A percentile compares a stretch with the other conserved stretches of the same genome.
phyloP scores from a whole-genome alignment of 1,284 basidiomycete species.

The Wolfiporia cocos region DNA sequence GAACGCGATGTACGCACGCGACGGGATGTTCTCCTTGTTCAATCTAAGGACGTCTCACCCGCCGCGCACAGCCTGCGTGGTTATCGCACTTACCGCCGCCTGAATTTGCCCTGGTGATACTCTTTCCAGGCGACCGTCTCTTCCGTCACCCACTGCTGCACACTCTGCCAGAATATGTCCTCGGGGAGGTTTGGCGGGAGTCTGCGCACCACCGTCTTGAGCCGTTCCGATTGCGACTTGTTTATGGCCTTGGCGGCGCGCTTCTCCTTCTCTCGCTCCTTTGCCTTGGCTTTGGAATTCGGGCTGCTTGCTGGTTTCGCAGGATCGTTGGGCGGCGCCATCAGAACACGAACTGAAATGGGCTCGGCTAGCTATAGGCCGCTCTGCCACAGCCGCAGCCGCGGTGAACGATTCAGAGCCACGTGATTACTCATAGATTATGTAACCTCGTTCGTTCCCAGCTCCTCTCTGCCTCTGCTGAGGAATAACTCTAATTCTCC shows the following conservation, averaged over 20 bases:
- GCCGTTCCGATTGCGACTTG: conserved; percentile 40
- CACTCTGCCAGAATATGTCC: conserved; percentile 89
- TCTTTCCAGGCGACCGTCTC: conserved; percentile 65
- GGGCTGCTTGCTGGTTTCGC: not conserved
- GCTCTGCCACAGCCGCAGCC: no score
- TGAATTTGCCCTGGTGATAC: conserved; percentile 65
- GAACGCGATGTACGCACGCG: conserved; percentile 92
- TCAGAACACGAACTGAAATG: no score
- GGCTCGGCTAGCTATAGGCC: no score
- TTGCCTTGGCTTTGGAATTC: conserved; percentile 9
- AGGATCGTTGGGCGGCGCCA: conserved; percentile 8
- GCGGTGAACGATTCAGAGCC: no score
- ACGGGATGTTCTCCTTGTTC: conserved; percentile 78
- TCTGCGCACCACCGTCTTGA: conserved; percentile 87
- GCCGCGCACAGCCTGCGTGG: not conserved
- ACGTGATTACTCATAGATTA: no score
- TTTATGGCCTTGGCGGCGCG: conserved; percentile 13
- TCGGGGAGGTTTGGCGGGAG: conserved; percentile 92
- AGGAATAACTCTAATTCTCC: no score
- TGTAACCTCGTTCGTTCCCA: no score
- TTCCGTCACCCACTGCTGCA: conserved; percentile 78
- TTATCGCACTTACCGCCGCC: conserved; percentile 52
- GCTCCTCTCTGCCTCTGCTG: no score
- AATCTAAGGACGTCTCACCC: conserved; percentile 32
- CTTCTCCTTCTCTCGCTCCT: conserved; percentile 19